Evolutionary conservation across 148 eudicot genomes (phyloP), one percentile per base, ranked within the genome.

Genomic region (Mesembryanthemum crystallinum): DNA sequence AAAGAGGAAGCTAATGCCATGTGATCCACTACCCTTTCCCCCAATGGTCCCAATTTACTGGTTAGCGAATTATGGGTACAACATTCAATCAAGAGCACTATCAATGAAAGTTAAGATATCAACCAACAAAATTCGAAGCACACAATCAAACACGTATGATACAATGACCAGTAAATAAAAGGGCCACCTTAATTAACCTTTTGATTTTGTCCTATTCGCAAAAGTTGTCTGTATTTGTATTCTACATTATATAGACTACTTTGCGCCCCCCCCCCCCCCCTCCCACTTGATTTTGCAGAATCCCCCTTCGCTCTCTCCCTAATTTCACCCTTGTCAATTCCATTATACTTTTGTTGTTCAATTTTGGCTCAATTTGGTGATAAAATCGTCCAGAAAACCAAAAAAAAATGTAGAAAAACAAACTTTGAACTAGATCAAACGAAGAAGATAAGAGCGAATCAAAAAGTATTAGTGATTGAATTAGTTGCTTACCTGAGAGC

Each of bases 1-100:
- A 76, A 76, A 24, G 52, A 27, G 30, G 35, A 82, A 69, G 78
- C 71, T 47, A 82, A 43, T 64, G 82, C 76, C 85, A 82, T 82
- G 71, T 39, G 66, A 35, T 57, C 45, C 39, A 54, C 63, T 64
- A 78, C 18, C 28, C 30, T 57, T 39, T 45, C 8, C 43, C 20
- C 42, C 52, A 35, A 42, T 23, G 76, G 47, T 54, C 63, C 71
- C 62, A 68, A 76, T 58, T 7, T 58, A 54, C 18, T 39, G 64
- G 17, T 30, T 76, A 35, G 25, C 62, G 28, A 4, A 18, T 2
- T 45, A 12, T 45, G 11, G 49, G 7, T 52, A 57, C n/a, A 64
- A 49, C 66, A 32, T 72, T 42, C 27, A 73, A 1, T 45, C n/a
- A n/a, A n/a, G n/a, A 61, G 18, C 11, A 64, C 7, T n/a, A 60